A percentile compares a stretch with the other conserved stretches of the same genome.
Evolutionary conservation across 2,329 filamentous ascomycete species (phyloP).

Genomic region (Xylariomycetidae sp.): DNA sequence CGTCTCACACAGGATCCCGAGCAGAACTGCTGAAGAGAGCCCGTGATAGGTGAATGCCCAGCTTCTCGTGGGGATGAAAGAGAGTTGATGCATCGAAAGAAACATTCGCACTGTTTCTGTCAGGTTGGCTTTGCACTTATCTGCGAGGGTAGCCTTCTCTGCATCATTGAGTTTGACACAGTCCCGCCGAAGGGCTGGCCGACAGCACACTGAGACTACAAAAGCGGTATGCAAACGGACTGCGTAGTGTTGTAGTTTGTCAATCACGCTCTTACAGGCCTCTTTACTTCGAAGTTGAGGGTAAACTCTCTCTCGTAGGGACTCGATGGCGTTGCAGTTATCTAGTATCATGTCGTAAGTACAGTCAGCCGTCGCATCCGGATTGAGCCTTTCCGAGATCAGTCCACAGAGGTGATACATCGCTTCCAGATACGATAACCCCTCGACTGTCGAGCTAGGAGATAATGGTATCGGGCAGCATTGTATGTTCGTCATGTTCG

Average conservation of each 20-base stretch:
- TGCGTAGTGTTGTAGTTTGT: conserved; percentile 60
- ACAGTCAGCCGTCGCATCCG: conserved; percentile 45
- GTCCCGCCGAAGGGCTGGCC: conserved; percentile 55
- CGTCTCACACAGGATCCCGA: conserved; percentile 60
- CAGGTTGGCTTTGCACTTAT: conserved; percentile 57
- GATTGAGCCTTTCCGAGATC: conserved; percentile 53
- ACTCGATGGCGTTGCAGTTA: conserved; percentile 52
- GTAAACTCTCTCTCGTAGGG: conserved; percentile 42
- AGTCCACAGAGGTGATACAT: conserved; percentile 62
- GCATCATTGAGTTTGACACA: conserved; percentile 42
- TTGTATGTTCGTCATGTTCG: conserved; percentile 58
- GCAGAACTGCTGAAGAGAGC: conserved; percentile 59
- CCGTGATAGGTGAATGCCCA: conserved; percentile 68
- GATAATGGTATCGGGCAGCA: conserved; percentile 49
- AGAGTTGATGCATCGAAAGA: conserved; percentile 63
- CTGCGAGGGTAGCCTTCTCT: conserved; percentile 52
- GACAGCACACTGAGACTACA: conserved; percentile 60
- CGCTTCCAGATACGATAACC: conserved; percentile 57
- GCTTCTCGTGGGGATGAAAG: conserved; percentile 60
- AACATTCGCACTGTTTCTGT: conserved; percentile 66
- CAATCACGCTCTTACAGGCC: conserved; percentile 58
- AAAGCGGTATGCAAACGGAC: conserved; percentile 63
- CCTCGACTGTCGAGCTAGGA: conserved; percentile 36
- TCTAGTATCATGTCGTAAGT: conserved; percentile 52
- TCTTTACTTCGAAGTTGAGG: conserved; percentile 55